Evolutionary conservation across 208 protist genomes (phyloP), one percentile per base, ranked within the genome.

Genomic region (Vickermania spadyakhi): DNA sequence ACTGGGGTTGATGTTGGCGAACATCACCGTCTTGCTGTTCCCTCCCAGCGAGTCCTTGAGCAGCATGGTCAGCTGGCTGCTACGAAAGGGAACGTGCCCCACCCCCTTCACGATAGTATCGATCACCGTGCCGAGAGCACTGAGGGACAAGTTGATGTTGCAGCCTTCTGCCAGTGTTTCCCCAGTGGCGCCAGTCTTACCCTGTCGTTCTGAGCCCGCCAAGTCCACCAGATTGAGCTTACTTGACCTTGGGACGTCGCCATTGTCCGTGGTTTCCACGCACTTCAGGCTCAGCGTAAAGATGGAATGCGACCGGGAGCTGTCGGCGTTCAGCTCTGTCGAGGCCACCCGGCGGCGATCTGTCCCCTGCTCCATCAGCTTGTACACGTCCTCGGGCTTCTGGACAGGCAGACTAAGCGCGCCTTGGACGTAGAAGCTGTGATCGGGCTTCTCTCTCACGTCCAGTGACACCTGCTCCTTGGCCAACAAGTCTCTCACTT

Each of bases 141-240:
- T 91, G 21, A 97, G 72, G 13, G 89, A 96, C 27, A 96, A 75
- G 62, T 97, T 97, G 57, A 97, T 97, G 66, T 92, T 96, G 60
- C 84, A 91, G 29, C 91, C 92, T 51, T 97, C 94, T 61, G 93
- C 96, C 21, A 97, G 73, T 31, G 89, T 94, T 31, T 96, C 80
- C 3, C 93, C 95, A 0, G 77, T 68, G 36, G 95, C 91, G 7
- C 89, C 91, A 11, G 94, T 97, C 57, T 91, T 91, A 57, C 73
- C 73, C 68, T 94, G 87, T 28, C 94, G 73, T 63, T 97, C 94
- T 7, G 77, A 91, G 25, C 94, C 94, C 22, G 94, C 94, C 3
- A 97, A 77, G 60, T 97, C 94, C 7, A 97, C 89, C 21, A 97
- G 75, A 63, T 94, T 93, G 22, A 97, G 58, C 70, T 96, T 96